Evolutionary conservation across 192 early-diverging fungal species (phyloP).

Genomic region (Obelidium mucronatum): DNA sequence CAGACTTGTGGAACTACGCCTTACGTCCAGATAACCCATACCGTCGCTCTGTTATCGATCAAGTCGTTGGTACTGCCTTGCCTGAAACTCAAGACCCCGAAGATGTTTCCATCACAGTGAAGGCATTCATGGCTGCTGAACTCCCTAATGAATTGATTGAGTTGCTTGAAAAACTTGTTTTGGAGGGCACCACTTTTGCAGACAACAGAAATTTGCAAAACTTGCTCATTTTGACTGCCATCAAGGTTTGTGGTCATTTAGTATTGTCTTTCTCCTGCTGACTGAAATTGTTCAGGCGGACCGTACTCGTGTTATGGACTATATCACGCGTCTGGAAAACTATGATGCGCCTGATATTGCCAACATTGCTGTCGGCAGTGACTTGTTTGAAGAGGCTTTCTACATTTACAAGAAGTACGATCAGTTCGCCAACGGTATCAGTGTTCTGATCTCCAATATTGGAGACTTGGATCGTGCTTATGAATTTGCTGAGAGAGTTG

Average conservation of each 20-base stretch:
- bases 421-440: conserved; percentile 86
- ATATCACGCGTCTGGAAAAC: conserved; percentile 93
- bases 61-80: conserved; percentile 88
- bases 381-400: conserved; percentile 96
- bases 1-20: conserved; percentile 84
- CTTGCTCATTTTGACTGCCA: conserved; percentile 95
- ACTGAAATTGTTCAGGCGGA: conserved; percentile 76
- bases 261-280: conserved; percentile 13
- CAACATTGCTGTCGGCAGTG: conserved; percentile 88
- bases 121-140: conserved; percentile 97
- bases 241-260: conserved; percentile 64
- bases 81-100: conserved; percentile 97
- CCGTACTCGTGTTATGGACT: conserved; percentile 91
- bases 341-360: conserved; percentile 98
- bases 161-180: conserved; percentile 93
- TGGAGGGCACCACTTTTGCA: conserved; percentile 90
- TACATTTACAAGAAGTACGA: conserved; percentile 95
- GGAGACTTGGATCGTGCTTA: conserved; percentile 93
- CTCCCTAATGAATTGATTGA: conserved; percentile 97
- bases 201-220: conserved; percentile 98
- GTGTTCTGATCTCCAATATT: conserved; percentile 92
- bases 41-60: conserved; percentile 91
- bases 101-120: conserved; percentile 96
- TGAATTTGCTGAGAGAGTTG: conserved; percentile 93
- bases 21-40: conserved; percentile 80